Evolutionary conservation across 495 filamentous ascomycete genomes (phyloP), one percentile per base, ranked within the genome.

Genomic region (Pseudomonodictys pantanalensis): DNA sequence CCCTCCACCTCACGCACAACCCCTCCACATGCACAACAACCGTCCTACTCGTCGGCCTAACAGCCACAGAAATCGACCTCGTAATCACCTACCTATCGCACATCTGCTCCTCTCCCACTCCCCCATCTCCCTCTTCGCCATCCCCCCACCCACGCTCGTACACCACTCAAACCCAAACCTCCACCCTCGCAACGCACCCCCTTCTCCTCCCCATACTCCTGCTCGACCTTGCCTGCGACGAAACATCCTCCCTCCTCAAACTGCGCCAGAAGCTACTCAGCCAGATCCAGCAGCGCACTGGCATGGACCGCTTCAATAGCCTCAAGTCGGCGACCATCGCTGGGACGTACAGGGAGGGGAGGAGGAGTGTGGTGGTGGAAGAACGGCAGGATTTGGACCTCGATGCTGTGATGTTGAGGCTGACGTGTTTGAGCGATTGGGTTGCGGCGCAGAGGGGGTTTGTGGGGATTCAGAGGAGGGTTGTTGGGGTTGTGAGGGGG

Each of bases 291-390:
- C 54, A 57, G 29, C 42, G 32, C 15, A 57, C 54, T 9, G 54
- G 54, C 42, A 57, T 57, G 54, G 54, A 57, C 28, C 54, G 54
- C 1, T 57, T 57, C 28, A 57, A 57, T 30, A 48, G 42, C 2
- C 39, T 57, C 1, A 43, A 44, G 23, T 39, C 42, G 17, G 44
- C 54, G 2, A 46, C 22, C 20, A 41, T 41, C 20, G 38, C 38
- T 5, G 38, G 38, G 15, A 18, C 15, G 12, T 18, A 3, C 3
- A 41, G 38, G 12, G 20, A 41, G 38, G 20, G 38, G 15, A 15
- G 15, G 3, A 41, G 38, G 5, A n/a, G n/a, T n/a, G n/a, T n/a
- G n/a, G n/a, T n/a, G n/a, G n/a, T n/a, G n/a, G 39, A 57, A 48
- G 54, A 22, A 39, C n/a, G 43, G 26, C 26, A 48, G 8, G 54